phyloP scores from a whole-genome alignment of 2,329 filamentous ascomycete genomes.

The Alternaria infectoria region DNA sequence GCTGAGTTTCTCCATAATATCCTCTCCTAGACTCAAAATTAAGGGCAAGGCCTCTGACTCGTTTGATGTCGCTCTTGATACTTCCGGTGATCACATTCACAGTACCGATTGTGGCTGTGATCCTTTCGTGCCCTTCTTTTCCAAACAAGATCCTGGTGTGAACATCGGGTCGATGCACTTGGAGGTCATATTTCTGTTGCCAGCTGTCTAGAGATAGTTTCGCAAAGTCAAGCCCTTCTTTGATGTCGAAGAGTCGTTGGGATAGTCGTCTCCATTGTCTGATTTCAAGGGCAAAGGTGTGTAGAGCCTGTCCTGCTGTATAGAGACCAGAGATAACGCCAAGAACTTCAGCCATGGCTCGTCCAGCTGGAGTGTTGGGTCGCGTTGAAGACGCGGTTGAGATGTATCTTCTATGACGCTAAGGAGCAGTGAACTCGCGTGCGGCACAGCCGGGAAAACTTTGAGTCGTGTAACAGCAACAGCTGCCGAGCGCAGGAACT shows the following conservation, averaged over 20 bases:
- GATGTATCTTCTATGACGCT: not conserved
- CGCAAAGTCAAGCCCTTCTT: constrained; percentile 23
- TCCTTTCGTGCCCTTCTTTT: constrained; percentile 23
- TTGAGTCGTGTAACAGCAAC: not conserved
- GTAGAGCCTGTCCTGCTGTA: constrained; percentile 23
- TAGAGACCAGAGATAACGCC: constrained; percentile 21
- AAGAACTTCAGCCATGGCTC: constrained; percentile 29
- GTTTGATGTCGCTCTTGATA: constrained; percentile 22
- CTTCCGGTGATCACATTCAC: constrained; percentile 16
- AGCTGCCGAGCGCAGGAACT: not conserved
- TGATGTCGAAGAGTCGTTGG: constrained; percentile 31
- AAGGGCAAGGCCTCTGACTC: constrained; percentile 26
- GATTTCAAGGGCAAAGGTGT: constrained; percentile 26
- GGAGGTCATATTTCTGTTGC: constrained; percentile 32
- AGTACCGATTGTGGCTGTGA: constrained; percentile 21
- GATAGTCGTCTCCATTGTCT: constrained; percentile 26
- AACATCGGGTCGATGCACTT: constrained; percentile 20
- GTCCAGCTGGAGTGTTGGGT: not conserved
- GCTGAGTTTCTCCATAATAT: constrained; percentile 2
- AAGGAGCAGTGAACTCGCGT: not conserved
- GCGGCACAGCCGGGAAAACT: not conserved
- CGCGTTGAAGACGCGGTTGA: not conserved
- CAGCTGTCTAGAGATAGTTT: constrained; percentile 30
- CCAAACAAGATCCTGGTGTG: constrained; percentile 34
- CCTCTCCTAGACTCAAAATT: constrained; percentile 7